Evolutionary conservation across 2,329 filamentous ascomycete genomes (phyloP), one percentile per base, ranked within the genome.

Genomic region (Thelonectria discophora): DNA sequence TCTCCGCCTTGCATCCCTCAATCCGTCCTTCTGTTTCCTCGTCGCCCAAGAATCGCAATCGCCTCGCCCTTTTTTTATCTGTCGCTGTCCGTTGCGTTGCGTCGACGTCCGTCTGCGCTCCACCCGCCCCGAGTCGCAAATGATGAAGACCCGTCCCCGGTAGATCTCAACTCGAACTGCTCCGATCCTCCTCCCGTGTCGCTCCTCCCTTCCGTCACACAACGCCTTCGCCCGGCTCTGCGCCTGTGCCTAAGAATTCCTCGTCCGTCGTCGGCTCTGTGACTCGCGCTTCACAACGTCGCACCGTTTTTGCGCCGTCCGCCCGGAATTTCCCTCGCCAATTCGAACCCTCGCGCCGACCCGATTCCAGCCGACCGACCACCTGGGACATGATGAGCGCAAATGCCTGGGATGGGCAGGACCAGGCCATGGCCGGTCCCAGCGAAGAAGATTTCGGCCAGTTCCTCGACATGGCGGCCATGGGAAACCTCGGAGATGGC

Each of bases 381-480:
- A 61, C 51, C 46, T 60, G 49, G 60, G 67, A 64, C 74, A 84
- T 81, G 78, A 86, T 87, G 83, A 79, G 82, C 67, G 80, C 83
- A 53, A 75, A 78, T 58, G 74, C 76, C 64, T 89, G 86, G 87
- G 82, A 83, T 67, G 79, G 80, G 51, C 82, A 86, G 71, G 85
- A 87, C 68, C 84, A 86, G 69, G 78, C 79, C 60, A 79, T 87
- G 74, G 78, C 82, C 27, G 73, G 80, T 11, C 68, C 80, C 6
- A 73, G 79, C 52, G 86, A 88, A 49, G 86, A 89, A 73, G 86
- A 88, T 40, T 88, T 89, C 71, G 82, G 87, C 65, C 86, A 89
- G 67, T 89, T 88, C 60, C 79, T 90, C 63, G 83, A 88, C 66
- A 84, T 90, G 79, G 83, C 81, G 59, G 77, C 76, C 68, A 86